Percentiles rank a stretch among this genome's conserved stretches.
phyloP scores from a whole-genome alignment of 2,329 filamentous ascomycete genomes.

The Aspergillus sergii region DNA sequence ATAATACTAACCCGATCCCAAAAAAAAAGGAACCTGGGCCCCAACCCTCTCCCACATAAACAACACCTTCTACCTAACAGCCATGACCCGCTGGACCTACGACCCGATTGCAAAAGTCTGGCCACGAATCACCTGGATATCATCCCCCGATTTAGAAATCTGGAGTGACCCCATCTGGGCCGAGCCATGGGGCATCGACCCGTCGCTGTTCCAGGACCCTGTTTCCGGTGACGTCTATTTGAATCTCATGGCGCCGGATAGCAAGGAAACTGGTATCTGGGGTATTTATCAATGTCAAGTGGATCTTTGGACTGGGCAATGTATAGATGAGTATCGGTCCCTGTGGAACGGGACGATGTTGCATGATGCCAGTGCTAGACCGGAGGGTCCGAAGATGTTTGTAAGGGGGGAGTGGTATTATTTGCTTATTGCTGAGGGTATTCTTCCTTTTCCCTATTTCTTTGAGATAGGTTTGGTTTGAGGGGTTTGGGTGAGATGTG shows the following conservation, averaged over 20 bases:
- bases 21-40: conserved; percentile 6
- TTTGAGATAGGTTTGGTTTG: background rate
- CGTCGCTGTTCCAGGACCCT: conserved; percentile 7
- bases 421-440: conserved; percentile 6
- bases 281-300: conserved; percentile 9
- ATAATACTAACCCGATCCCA: background rate
- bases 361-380: background rate
- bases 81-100: conserved; percentile 6
- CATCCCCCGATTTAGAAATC: conserved; percentile 5
- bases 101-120: conserved; percentile 4
- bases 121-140: conserved; percentile 2
- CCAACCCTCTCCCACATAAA: conserved; percentile 4
- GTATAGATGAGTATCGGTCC: conserved; percentile 1
- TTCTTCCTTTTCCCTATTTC: background rate
- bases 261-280: background rate
- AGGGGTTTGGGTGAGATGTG: background rate
- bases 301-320: background rate
- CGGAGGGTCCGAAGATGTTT: conserved; percentile 6
- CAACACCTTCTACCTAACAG: conserved; percentile 7
- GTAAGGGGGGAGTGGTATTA: conserved; percentile 2
- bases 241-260: conserved; percentile 8
- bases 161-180: conserved; percentile 11
- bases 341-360: conserved; percentile 10
- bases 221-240: conserved; percentile 8
- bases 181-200: conserved; percentile 11